phyloP scores from a whole-genome alignment of 108 stramenopile genomes.

The Skeletonema grethae region DNA sequence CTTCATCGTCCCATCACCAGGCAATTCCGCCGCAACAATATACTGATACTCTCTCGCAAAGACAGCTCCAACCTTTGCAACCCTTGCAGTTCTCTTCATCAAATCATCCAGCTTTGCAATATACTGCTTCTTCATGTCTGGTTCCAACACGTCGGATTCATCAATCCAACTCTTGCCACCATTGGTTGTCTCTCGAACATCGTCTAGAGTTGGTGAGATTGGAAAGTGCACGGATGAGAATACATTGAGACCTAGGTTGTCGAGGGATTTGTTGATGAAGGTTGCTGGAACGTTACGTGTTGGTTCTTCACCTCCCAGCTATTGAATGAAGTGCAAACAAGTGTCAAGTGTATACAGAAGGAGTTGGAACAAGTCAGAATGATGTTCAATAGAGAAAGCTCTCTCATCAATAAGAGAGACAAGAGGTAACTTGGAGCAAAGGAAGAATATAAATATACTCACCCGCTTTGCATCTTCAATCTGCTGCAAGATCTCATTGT shows the following conservation, averaged over 20 bases:
- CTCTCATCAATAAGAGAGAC: neutral
- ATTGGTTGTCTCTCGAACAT: neutral
- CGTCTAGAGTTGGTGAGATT: neutral
- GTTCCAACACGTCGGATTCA: too few species aligned
- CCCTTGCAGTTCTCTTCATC: too few species aligned
- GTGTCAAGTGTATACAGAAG: too few species aligned
- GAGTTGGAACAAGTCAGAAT: neutral
- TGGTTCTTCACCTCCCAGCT: neutral
- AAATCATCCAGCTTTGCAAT: too few species aligned
- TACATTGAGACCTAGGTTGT: neutral
- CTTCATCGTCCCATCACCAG: too few species aligned
- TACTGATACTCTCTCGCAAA: too few species aligned
- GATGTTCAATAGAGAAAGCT: too few species aligned
- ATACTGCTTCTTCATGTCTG: too few species aligned
- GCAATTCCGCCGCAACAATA: too few species aligned
- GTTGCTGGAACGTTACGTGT: neutral
- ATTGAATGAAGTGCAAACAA: too few species aligned
- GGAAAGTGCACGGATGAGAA: neutral
- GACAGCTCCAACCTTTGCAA: too few species aligned
- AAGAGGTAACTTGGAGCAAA: neutral
- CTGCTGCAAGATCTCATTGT: neutral
- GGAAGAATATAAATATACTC: neutral
- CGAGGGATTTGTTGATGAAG: neutral
- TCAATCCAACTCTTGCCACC: neutral
- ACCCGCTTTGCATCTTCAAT: slow-evolving; percentile 1